phyloP scores from a whole-genome alignment of 345 rosid species.

The Salix koriyanagi region DNA sequence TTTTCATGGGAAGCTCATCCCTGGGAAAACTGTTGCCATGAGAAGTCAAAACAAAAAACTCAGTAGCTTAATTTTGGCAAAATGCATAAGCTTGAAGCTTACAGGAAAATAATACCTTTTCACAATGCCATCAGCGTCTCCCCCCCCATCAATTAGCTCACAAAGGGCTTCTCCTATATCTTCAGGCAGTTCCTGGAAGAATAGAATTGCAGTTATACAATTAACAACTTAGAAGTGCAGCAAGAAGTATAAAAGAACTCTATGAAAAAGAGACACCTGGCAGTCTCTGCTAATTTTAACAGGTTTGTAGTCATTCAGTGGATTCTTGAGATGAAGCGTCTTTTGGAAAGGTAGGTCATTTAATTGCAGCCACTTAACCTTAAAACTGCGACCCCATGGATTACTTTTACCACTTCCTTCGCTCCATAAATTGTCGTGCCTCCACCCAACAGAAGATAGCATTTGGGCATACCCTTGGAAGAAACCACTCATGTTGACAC shows the following conservation, averaged over 20 bases:
- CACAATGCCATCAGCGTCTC: conserved; percentile 39
- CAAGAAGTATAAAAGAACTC: conserved; percentile 7
- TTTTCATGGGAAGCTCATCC: conserved; percentile 51
- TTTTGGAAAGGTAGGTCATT: conserved; percentile 87
- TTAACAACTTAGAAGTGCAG: not conserved
- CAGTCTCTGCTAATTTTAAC: conserved; percentile 98
- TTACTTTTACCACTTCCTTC: conserved; percentile 79
- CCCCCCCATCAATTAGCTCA: conserved; percentile 69
- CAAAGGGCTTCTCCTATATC: conserved; percentile 94
- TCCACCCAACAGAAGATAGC: conserved; percentile 91
- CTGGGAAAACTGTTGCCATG: conserved; percentile 27
- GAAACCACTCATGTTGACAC: conserved; percentile 99
- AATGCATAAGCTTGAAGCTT: conserved; percentile 5
- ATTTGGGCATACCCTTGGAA: conserved; percentile 98
- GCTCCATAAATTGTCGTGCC: conserved; percentile 86
- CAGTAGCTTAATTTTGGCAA: conserved; percentile 5
- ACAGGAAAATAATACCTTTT: conserved; percentile 42
- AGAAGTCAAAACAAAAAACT: conserved; percentile 16
- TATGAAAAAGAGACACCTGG: conserved; percentile 50
- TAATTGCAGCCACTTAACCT: conserved; percentile 79
- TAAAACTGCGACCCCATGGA: conserved; percentile 94
- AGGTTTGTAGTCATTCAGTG: conserved; percentile 85
- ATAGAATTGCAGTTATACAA: conserved; percentile 5
- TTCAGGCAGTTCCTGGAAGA: conserved; percentile 66
- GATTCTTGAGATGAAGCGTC: conserved; percentile 94